A percentile compares a stretch with the other conserved stretches of the same genome.
Evolutionary conservation across 768 basidiomycete species (phyloP).

Genomic region (Pilatotrama ljubarskyi): DNA sequence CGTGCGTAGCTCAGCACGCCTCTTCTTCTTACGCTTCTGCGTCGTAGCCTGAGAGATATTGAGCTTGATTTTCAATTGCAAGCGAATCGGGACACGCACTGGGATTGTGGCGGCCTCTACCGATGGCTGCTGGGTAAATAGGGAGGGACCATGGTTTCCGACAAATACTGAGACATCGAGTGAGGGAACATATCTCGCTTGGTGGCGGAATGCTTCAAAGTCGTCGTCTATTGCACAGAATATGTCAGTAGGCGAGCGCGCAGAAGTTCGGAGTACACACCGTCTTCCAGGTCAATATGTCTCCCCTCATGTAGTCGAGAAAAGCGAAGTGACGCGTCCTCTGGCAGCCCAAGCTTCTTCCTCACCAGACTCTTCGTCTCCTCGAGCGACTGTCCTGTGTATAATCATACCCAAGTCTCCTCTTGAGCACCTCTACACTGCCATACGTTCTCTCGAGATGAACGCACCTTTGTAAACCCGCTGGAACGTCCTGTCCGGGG

Average conservation of each 20-base stretch:
- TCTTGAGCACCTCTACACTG: background rate
- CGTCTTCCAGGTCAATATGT: conserved; percentile 73
- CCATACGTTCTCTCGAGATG: background rate
- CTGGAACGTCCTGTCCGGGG: conserved; percentile 40
- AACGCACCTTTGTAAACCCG: conserved; percentile 43
- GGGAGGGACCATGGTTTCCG: background rate
- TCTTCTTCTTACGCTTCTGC: conserved; percentile 7
- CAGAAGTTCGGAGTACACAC: conserved; percentile 38
- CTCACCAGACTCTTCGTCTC: conserved; percentile 59
- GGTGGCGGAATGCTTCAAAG: conserved; percentile 67
- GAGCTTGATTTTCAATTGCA: background rate
- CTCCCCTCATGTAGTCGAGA: conserved; percentile 55
- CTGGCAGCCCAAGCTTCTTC: conserved; percentile 56
- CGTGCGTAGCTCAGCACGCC: background rate
- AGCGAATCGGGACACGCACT: background rate
- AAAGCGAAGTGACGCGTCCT: conserved; percentile 38
- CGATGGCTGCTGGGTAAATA: background rate
- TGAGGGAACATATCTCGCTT: conserved; percentile 31
- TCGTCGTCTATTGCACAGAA: conserved; percentile 61
- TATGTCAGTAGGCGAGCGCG: conserved; percentile 3
- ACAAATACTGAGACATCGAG: conserved; percentile 18
- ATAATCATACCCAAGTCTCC: background rate
- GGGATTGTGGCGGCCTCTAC: background rate
- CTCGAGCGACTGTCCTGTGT: conserved; percentile 58
- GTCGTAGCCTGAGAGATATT: background rate